Percentiles rank a stretch among this genome's conserved stretches.
Conservation (phyloP, 495 filamentous ascomycete species). For the Neurospora sp. region DNA sequence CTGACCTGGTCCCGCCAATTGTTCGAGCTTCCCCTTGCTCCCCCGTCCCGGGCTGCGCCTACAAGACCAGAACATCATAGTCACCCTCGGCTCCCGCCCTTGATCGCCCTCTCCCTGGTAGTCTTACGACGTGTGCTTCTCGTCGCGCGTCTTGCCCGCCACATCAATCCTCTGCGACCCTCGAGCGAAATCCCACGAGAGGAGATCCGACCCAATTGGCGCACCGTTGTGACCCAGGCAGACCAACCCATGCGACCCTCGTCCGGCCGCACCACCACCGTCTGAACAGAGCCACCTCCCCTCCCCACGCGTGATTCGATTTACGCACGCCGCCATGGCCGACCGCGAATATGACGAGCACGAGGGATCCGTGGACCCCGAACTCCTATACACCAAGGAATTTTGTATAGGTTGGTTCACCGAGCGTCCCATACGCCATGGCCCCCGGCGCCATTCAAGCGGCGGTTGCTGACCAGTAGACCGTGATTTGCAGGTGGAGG, state of each 20-base stretch:
- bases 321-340: constrained; percentile 23
- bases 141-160: neutral
- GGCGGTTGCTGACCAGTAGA: neutral
- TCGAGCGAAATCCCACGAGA: neutral
- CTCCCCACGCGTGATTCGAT: neutral
- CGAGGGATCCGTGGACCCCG: constrained; percentile 57
- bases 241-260: neutral
- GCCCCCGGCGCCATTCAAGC: neutral
- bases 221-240: neutral
- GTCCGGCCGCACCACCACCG: neutral
- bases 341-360: constrained; percentile 32
- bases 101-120: neutral
- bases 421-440: neutral
- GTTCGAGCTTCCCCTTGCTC: neutral
- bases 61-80: neutral
- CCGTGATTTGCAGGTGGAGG: constrained; percentile 49
- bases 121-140: neutral
- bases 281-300: neutral
- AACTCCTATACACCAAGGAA: constrained; percentile 84
- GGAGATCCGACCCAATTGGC: neutral
- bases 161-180: neutral
- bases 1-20: neutral
- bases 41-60: neutral
- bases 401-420: constrained; percentile 70
- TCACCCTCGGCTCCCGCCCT: neutral